Evolutionary conservation across 2,329 filamentous ascomycete species (phyloP).

Genomic region (Coccinonectria pachysandricola): DNA sequence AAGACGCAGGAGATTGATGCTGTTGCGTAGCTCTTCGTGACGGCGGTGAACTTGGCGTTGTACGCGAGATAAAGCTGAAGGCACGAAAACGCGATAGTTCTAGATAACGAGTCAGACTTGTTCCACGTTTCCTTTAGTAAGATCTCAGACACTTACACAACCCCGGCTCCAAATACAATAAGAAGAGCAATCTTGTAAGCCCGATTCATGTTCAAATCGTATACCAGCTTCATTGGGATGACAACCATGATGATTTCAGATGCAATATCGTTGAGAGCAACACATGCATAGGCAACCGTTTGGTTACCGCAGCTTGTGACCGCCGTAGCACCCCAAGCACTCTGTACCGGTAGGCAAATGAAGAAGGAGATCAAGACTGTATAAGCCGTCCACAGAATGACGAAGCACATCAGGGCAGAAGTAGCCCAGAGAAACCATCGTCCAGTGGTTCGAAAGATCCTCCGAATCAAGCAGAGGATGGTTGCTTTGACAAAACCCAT

Average conservation of each 20-base stretch:
- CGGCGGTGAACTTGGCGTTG: constrained; percentile 6
- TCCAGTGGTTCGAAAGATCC: constrained; percentile 5
- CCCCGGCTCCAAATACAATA: constrained; percentile 4
- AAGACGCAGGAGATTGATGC: constrained; percentile 4
- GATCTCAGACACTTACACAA: constrained; percentile 3
- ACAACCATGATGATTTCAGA: constrained; percentile 3
- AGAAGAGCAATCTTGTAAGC: constrained; percentile 5
- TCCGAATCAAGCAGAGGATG: constrained; percentile 6
- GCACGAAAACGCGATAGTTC: constrained; percentile 8
- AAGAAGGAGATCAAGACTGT: constrained; percentile 3
- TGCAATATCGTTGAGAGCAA: constrained; percentile 3
- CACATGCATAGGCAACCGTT: constrained; percentile 1
- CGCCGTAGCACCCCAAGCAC: constrained; percentile 2
- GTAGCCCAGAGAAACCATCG: constrained; percentile 2
- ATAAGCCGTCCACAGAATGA: constrained; percentile 3
- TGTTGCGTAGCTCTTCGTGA: constrained; percentile 4
- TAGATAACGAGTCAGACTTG: no score
- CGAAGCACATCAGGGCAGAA: constrained; percentile 1
- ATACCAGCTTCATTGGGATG: constrained; percentile 3
- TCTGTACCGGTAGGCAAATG: constrained; percentile 3
- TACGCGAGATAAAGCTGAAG: constrained; percentile 6
- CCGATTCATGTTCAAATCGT: constrained; percentile 3
- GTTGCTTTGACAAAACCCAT: constrained; percentile 7
- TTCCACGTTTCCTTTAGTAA: no score
- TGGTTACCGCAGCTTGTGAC: constrained; percentile 1